Conservation (phyloP, 352 stramenopile genomes). For the Globisporangium cylindrosporum region DNA sequence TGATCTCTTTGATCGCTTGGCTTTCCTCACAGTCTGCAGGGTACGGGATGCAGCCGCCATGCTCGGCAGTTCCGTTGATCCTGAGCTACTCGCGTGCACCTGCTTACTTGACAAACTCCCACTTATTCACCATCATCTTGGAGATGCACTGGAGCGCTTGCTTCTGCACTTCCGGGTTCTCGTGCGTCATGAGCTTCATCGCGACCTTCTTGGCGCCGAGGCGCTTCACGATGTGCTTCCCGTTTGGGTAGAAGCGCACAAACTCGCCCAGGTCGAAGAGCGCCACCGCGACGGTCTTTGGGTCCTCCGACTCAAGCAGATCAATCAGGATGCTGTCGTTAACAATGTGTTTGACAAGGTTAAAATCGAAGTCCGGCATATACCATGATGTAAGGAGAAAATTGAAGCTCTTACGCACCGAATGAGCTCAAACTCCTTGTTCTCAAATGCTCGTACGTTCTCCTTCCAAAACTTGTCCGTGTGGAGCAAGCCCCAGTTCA, state of each 20-base stretch:
- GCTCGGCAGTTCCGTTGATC: background rate
- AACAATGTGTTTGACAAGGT: slow-evolving; percentile 1
- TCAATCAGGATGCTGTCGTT: slow-evolving; percentile 90
- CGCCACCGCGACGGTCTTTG: slow-evolving; percentile 94
- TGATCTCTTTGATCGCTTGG: too few species aligned
- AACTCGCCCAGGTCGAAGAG: slow-evolving; percentile 98
- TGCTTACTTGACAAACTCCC: slow-evolving; percentile 91
- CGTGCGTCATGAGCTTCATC: slow-evolving; percentile 97
- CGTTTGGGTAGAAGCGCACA: slow-evolving; percentile 97
- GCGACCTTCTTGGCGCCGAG: slow-evolving; percentile 96
- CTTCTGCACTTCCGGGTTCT: slow-evolving; percentile 96
- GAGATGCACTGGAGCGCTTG: slow-evolving; percentile 97
- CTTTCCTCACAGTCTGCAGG: too few species aligned
- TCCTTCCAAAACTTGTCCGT: slow-evolving; percentile 99
- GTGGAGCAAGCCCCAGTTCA: slow-evolving; percentile 96
- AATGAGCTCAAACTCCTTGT: slow-evolving; percentile 94
- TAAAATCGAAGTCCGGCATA: background rate
- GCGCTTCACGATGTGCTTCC: slow-evolving; percentile 93
- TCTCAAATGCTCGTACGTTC: slow-evolving; percentile 96
- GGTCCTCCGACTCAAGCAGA: slow-evolving; percentile 90
- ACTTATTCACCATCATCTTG: slow-evolving; percentile 99
- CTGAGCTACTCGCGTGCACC: background rate
- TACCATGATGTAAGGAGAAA: background rate
- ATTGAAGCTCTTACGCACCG: slow-evolving; percentile 34
- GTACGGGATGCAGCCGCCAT: background rate